These are phyloP conservation scores for Fraxinus velutina DNA, from an alignment of 305 asterid species.

Conservation along the genomic window DNA sequence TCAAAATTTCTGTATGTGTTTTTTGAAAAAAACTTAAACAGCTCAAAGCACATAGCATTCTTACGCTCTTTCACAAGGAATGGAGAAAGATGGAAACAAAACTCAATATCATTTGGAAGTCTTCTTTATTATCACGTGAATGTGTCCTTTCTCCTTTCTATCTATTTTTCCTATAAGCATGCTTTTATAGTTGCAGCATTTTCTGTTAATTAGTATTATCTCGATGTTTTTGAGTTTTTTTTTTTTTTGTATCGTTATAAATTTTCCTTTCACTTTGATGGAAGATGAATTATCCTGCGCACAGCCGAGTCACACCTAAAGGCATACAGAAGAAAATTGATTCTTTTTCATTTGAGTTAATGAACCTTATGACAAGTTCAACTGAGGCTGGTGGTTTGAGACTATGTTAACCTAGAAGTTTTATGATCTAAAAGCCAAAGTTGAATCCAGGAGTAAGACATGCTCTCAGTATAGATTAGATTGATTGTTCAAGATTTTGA, in stretches of 20 bases:
- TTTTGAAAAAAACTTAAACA: neutral
- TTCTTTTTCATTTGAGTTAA: neutral
- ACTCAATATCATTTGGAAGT: neutral
- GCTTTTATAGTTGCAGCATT: neutral
- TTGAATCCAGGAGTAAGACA: neutral
- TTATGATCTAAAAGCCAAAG: neutral
- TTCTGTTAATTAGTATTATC: neutral
- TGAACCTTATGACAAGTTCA: neutral
- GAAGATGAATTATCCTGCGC: neutral
- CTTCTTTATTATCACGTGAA: neutral
- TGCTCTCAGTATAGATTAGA: neutral
- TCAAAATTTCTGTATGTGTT: neutral
- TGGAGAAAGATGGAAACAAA: slow-evolving; percentile 3
- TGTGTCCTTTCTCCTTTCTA: neutral
- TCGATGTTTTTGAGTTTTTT: neutral
- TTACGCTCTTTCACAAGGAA: slow-evolving; percentile 4
- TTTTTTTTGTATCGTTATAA: neutral
- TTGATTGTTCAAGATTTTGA: neutral
- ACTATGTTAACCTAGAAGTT: neutral
- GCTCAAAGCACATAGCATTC: slow-evolving; percentile 7
- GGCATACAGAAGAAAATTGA: neutral
- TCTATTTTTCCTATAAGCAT: neutral
- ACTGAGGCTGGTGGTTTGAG: neutral
- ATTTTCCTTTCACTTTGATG: neutral
- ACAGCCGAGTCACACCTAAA: neutral